phyloP scores from a whole-genome alignment of 2,329 filamentous ascomycete genomes.

The Clonostachys chloroleuca region DNA sequence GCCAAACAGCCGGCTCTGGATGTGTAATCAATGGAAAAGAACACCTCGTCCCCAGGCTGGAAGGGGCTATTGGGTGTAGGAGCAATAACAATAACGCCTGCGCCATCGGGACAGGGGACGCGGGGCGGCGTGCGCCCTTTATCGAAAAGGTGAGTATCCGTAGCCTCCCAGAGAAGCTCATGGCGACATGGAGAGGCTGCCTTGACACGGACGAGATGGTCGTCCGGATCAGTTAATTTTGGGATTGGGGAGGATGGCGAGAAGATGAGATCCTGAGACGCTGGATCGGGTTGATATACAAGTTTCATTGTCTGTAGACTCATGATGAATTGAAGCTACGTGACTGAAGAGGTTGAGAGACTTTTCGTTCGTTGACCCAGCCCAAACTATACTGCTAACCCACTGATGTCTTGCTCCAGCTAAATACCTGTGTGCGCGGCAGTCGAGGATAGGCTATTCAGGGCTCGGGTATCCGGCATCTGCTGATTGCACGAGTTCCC shows the following conservation, averaged over 20 bases:
- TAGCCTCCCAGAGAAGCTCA: neutral
- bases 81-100: neutral
- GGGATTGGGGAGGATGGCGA: neutral
- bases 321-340: no score
- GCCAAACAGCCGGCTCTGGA: neutral
- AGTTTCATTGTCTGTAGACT: neutral
- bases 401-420: no score
- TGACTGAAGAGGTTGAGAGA: no score
- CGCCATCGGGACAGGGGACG: neutral
- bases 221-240: neutral
- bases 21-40: neutral
- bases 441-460: no score
- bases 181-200: neutral
- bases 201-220: neutral
- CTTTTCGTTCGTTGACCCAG: no score
- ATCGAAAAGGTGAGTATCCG: neutral
- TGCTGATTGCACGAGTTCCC: no score
- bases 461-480: no score
- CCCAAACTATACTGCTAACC: no score
- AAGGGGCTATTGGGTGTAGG: neutral
- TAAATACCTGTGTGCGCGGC: no score
- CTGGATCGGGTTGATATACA: conserved; percentile 1
- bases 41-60: neutral
- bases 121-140: neutral
- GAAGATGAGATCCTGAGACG: neutral